Conservation (phyloP, 2,329 filamentous ascomycete genomes). For the Periconia sp. region DNA sequence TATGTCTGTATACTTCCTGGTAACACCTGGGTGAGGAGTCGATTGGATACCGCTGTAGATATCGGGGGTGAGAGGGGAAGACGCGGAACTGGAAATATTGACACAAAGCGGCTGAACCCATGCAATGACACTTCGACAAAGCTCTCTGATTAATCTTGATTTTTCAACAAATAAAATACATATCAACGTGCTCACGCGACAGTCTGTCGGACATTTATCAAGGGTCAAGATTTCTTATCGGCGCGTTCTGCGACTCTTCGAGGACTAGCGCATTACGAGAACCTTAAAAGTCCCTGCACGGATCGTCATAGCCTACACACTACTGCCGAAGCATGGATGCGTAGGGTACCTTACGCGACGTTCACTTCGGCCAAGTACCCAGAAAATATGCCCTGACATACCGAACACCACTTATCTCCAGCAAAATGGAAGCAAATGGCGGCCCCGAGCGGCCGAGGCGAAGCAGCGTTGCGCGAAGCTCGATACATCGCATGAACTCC, state of each 20-base stretch:
- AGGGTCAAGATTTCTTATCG: no score
- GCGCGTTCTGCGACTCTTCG: neutral
- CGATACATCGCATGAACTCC: constrained; percentile 66
- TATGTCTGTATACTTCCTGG: no score
- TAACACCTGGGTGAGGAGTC: neutral
- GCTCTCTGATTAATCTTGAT: no score
- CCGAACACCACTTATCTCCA: neutral
- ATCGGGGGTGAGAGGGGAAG: no score
- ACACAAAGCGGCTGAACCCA: no score
- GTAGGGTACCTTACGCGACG: neutral
- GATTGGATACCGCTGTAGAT: neutral
- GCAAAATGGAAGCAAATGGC: constrained; percentile 33
- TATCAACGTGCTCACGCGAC: no score
- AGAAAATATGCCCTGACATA: constrained; percentile 18
- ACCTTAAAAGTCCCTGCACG: neutral
- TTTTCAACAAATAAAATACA: no score
- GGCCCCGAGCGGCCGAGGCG: constrained; percentile 39
- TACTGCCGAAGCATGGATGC: neutral
- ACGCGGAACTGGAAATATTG: no score
- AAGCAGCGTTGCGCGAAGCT: neutral
- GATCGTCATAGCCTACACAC: neutral
- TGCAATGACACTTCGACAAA: no score
- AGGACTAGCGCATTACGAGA: neutral
- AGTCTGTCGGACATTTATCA: no score
- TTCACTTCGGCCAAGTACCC: neutral